Conservation (phyloP, 129 eudicot genomes). For the Saussurea involucrata region DNA sequence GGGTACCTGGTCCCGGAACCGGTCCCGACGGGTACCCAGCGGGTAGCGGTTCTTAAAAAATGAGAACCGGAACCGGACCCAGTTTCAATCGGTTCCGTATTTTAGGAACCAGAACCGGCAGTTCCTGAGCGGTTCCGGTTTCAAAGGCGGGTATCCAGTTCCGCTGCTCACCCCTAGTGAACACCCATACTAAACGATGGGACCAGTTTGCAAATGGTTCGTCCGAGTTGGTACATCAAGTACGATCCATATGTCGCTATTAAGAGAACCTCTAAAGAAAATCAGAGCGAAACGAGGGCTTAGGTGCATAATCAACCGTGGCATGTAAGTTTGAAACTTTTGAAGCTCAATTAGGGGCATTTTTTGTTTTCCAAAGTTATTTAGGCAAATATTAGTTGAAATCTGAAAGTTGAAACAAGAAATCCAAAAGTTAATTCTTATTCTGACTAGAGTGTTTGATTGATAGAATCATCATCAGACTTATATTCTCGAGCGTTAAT, state of each 20-base stretch:
- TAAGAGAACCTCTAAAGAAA: background rate
- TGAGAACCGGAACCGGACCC: too few species aligned
- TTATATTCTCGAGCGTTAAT: background rate
- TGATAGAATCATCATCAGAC: background rate
- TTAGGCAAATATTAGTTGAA: background rate
- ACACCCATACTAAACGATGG: background rate
- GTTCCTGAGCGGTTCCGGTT: too few species aligned
- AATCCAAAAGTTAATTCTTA: too few species aligned
- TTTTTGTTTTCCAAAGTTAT: background rate
- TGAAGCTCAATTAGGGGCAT: background rate
- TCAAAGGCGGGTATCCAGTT: too few species aligned
- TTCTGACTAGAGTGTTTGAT: background rate
- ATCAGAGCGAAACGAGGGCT: background rate
- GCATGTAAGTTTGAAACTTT: background rate
- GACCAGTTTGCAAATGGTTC: background rate
- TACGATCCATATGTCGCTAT: background rate
- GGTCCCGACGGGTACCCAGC: too few species aligned
- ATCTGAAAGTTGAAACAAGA: background rate
- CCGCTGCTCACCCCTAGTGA: too few species aligned
- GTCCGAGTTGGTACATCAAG: background rate
- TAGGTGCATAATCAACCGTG: background rate
- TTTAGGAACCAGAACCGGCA: too few species aligned
- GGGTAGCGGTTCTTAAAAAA: too few species aligned
- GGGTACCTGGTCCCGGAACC: too few species aligned
- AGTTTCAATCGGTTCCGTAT: too few species aligned